These are phyloP conservation scores for Aleurites moluccanus DNA, from an alignment of 441 rosid genomes.

Conservation along the genomic window DNA sequence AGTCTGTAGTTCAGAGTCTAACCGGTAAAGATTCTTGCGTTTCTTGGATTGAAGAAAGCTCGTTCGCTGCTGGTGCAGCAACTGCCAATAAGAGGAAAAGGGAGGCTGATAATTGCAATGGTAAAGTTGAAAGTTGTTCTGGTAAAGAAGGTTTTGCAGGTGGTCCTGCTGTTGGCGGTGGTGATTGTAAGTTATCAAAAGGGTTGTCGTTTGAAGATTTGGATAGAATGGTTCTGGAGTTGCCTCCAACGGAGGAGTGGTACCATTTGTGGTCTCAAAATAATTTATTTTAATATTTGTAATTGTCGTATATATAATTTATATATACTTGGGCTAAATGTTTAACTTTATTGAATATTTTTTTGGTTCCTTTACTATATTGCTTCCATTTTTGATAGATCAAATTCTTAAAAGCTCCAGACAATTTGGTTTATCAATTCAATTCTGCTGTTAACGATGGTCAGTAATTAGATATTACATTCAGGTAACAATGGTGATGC, in stretches of 20 bases:
- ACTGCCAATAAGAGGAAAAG: slow-evolving; percentile 15
- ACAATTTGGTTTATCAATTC: no score
- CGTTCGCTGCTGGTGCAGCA: slow-evolving; percentile 4
- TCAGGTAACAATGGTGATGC: no score
- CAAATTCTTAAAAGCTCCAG: no score
- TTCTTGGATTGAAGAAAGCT: slow-evolving; percentile 36
- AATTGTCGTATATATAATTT: no score
- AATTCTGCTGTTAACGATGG: no score
- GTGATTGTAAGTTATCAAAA: slow-evolving; percentile 15
- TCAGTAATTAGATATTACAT: no score
- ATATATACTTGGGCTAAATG: no score
- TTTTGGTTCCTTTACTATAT: no score
- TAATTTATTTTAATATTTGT: not conserved
- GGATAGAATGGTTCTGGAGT: slow-evolving; percentile 39
- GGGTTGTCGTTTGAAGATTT: slow-evolving; percentile 36
- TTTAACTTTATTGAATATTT: no score
- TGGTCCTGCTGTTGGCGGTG: not conserved
- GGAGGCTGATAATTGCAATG: not conserved
- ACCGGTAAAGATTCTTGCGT: slow-evolving; percentile 42
- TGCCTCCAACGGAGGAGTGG: slow-evolving; percentile 34
- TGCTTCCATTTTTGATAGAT: no score
- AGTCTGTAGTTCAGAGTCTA: slow-evolving; percentile 38
- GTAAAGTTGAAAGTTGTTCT: not conserved
- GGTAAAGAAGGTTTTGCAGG: not conserved
- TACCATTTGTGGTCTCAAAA: slow-evolving; percentile 20